Evolutionary conservation across 257 asterid species (phyloP).

Genomic region (Prunella vulgaris): DNA sequence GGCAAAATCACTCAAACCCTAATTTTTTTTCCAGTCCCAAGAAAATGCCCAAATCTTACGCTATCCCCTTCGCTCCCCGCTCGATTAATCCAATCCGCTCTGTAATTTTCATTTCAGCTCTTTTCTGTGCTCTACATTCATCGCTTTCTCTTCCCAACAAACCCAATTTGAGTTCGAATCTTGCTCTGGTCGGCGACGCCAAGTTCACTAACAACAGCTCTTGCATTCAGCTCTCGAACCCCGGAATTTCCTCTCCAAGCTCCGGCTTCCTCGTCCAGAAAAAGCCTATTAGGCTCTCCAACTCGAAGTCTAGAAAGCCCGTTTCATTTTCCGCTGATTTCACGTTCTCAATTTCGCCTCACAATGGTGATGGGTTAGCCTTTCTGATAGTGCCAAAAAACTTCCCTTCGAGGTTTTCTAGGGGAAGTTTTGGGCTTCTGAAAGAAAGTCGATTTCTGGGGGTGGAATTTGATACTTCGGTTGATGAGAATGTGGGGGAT

Average conservation of each 20-base stretch:
- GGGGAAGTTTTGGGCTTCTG: conserved; percentile 38
- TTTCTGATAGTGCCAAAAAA: conserved; percentile 45
- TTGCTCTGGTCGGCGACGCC: conserved; percentile 59
- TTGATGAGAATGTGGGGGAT: conserved; percentile 43
- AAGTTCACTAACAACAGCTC: conserved; percentile 25
- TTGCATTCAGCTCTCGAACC: conserved; percentile 51
- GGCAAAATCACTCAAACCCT: conserved; percentile 22
- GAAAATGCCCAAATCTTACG: conserved; percentile 15
- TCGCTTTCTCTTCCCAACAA: conserved; percentile 40
- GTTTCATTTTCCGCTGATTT: conserved; percentile 69
- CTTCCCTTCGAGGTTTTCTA: conserved; percentile 30
- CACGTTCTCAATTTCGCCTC: conserved; percentile 62
- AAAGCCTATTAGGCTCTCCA: conserved; percentile 45
- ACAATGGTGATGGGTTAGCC: conserved; percentile 57
- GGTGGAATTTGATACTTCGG: conserved; percentile 56
- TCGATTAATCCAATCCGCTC: conserved; percentile 11
- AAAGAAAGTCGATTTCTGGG: conserved; percentile 42
- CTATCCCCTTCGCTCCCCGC: background rate
- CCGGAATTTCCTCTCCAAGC: conserved; percentile 38
- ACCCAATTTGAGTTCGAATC: conserved; percentile 44
- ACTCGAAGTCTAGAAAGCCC: conserved; percentile 35
- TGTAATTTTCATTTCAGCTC: conserved; percentile 25
- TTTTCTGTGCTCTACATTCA: conserved; percentile 26
- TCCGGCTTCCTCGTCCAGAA: conserved; percentile 57
- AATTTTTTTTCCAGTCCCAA: conserved; percentile 12